A percentile compares a stretch with the other conserved stretches of the same genome.
Conservation (phyloP, 306 rosid species). For the Leucaena leucocephala region DNA sequence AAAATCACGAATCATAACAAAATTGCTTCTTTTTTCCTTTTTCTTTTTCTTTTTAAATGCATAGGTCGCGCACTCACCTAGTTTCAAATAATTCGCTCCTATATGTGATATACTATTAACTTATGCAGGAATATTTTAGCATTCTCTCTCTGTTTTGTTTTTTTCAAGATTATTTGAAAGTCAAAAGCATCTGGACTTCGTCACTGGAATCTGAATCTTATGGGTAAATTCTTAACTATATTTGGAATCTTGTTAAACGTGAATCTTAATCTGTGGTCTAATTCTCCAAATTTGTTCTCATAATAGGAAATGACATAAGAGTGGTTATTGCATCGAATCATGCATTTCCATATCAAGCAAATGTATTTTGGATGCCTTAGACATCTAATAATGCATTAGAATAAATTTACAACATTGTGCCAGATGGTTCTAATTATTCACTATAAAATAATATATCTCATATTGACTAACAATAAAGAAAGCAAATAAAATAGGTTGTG, state of each 20-base stretch:
- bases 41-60: background rate
- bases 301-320: background rate
- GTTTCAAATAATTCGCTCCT: background rate
- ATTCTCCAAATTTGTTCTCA: background rate
- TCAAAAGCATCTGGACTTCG: background rate
- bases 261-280: background rate
- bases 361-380: background rate
- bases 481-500: too few relatives aligned
- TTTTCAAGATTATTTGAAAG: background rate
- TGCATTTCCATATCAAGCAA: background rate
- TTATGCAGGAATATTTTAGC: background rate
- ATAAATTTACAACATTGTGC: background rate
- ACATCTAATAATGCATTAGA: background rate
- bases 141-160: background rate
- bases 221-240: background rate
- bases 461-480: background rate
- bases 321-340: background rate
- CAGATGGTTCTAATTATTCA: background rate
- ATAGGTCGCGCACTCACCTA: background rate
- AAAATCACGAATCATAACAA: background rate
- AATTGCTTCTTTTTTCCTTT: background rate
- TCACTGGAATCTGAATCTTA: background rate
- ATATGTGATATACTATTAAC: too few relatives aligned
- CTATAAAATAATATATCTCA: background rate
- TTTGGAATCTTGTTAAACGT: background rate